These are phyloP conservation scores for Umbelopsis ramanniana DNA, from an alignment of 192 early-diverging fungal species.

Conservation along the genomic window DNA sequence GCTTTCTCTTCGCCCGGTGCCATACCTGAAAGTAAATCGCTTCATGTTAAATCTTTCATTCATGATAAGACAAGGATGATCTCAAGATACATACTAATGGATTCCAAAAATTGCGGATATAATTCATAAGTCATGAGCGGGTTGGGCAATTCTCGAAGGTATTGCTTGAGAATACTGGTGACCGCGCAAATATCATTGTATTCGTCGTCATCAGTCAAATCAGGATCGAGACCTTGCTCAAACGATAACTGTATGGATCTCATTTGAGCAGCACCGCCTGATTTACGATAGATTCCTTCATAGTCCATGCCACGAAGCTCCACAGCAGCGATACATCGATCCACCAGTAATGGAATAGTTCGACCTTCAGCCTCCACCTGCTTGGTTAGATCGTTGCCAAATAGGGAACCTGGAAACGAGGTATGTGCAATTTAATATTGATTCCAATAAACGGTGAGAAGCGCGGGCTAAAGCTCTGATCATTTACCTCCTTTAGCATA, in stretches of 20 bases:
- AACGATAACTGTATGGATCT: slow-evolving; percentile 69
- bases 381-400: slow-evolving; percentile 64
- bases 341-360: slow-evolving; percentile 69
- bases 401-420: slow-evolving; percentile 49
- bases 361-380: slow-evolving; percentile 61
- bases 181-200: slow-evolving; percentile 77
- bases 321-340: slow-evolving; percentile 69
- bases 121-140: slow-evolving; percentile 74
- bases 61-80: background rate
- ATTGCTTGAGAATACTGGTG: slow-evolving; percentile 83
- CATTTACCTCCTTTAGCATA: slow-evolving; percentile 24
- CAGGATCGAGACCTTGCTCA: slow-evolving; percentile 52
- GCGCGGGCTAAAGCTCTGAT: background rate
- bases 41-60: background rate
- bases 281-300: slow-evolving; percentile 84
- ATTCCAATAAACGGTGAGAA: background rate
- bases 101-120: slow-evolving; percentile 69
- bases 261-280: slow-evolving; percentile 74
- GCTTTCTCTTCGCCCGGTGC: slow-evolving; percentile 42
- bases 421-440: background rate
- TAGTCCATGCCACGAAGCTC: slow-evolving; percentile 66
- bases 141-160: slow-evolving; percentile 75
- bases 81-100: slow-evolving; percentile 40
- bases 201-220: slow-evolving; percentile 52
- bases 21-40: slow-evolving; percentile 28